Evolutionary conservation across 2,329 filamentous ascomycete genomes (phyloP), one percentile per base, ranked within the genome.

Genomic region (Cladosporium cucumerinum): DNA sequence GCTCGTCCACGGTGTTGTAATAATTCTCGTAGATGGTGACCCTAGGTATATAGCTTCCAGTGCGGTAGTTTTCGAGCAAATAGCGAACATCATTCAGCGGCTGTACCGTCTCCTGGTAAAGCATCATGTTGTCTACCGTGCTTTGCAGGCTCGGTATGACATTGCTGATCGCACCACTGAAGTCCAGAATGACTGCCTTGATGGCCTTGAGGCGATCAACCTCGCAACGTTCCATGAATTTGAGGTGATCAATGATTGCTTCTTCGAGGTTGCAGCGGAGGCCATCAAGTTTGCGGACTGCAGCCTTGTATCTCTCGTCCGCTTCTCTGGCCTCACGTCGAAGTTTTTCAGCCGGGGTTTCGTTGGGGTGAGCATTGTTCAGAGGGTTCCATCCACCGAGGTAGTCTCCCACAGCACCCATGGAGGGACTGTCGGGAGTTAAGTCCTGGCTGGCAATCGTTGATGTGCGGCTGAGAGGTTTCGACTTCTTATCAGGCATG

Each of bases 61-160:
- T 99, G 68, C 93, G 89, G 79, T 99, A 99, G 76, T 94, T 99
- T 80, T 99, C 95, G 54, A 99, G 84, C 66, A 99, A 85, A 77
- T 98, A 99, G 68, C 95, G 87, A 70, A 99, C 81, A 78, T 99
- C 95, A 46, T 92, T 91, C 57, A 88, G 77, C 6, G 95, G 95
- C 78, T 98, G 95, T n/a, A 99, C 91, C 0, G 95, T 98, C 82
- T 99, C 95, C 78, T 99, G 95, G 80, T 96, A 99, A 55, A 99
- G 85, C 88, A 99, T 93, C 93, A 99, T 97, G 76, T 96, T 93
- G 80, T 99, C 95, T 26, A 99, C 93, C 0, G 93, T 93, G 66
- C 94, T 94, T 79, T 98, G 95, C 67, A 99, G 82, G 74, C 91
- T 96, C 21, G 95, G 96, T 68, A 99, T 98, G 72, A 97, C 94